Conservation (phyloP, 78 protist species). For the Neovahlkampfia damariscottae region DNA sequence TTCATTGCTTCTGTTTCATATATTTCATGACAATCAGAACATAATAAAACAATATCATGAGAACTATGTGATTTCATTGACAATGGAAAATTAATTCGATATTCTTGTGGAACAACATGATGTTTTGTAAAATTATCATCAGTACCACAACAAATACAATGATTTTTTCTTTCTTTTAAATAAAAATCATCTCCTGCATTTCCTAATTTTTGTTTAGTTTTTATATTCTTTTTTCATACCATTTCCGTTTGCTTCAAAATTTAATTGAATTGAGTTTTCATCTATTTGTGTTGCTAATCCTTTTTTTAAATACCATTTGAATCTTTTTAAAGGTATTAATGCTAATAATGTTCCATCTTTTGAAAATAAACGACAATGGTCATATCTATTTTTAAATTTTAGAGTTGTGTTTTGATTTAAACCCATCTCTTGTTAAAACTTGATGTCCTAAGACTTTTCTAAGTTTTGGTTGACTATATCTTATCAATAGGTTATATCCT, state of each 20-base stretch:
- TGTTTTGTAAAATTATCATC: neutral
- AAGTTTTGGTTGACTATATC: too few relatives aligned
- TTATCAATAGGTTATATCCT: too few relatives aligned
- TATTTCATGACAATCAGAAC: neutral
- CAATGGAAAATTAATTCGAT: neutral
- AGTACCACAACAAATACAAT: neutral
- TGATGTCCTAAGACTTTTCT: too few relatives aligned
- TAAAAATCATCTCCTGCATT: neutral
- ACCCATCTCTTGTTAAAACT: too few relatives aligned
- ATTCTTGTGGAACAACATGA: neutral
- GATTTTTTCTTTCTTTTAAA: neutral
- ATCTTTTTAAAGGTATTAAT: neutral
- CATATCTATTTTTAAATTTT: neutral
- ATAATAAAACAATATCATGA: neutral
- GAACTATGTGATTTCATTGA: neutral
- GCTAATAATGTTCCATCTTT: neutral
- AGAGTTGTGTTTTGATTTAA: too few relatives aligned
- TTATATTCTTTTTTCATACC: too few relatives aligned
- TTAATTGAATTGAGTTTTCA: neutral
- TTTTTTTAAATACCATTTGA: neutral
- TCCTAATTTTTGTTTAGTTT: neutral
- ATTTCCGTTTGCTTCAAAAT: too few relatives aligned
- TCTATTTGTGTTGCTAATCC: neutral
- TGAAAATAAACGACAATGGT: neutral
- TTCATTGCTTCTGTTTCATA: neutral